A percentile compares a stretch with the other conserved stretches of the same genome.
Conservation (phyloP, 305 asterid genomes). For the Rubia balearica region DNA sequence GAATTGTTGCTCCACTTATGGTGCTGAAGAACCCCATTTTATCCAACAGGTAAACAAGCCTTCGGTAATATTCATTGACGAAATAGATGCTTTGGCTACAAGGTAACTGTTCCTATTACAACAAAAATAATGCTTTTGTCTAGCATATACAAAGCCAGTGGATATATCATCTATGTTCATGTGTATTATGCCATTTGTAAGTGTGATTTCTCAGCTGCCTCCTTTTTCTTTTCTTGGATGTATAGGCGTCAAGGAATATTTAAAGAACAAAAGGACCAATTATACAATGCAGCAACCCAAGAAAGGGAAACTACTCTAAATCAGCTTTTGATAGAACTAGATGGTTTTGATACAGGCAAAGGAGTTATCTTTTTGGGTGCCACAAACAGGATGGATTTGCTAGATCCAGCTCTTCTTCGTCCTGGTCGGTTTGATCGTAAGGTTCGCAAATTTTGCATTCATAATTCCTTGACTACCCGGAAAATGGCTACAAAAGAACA, state of each 20-base stretch:
- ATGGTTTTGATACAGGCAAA: slow-evolving; percentile 98
- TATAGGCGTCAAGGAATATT: slow-evolving; percentile 83
- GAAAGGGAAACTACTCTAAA: slow-evolving; percentile 96
- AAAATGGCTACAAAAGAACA: neutral
- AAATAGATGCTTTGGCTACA: slow-evolving; percentile 97
- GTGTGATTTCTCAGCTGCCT: slow-evolving; percentile 4
- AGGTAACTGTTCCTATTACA: slow-evolving; percentile 41
- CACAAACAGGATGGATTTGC: slow-evolving; percentile 86
- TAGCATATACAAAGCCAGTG: neutral
- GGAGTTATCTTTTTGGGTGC: slow-evolving; percentile 98
- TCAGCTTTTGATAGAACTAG: slow-evolving; percentile 92
- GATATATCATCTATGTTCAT: slow-evolving; percentile 3
- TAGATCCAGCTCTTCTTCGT: slow-evolving; percentile 98
- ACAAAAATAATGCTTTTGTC: neutral
- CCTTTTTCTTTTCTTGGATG: slow-evolving; percentile 17
- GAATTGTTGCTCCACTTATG: neutral
- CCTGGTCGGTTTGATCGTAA: slow-evolving; percentile 99
- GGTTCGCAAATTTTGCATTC: slow-evolving; percentile 36
- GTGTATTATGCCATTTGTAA: neutral
- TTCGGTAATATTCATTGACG: slow-evolving; percentile 93
- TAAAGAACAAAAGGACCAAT: slow-evolving; percentile 41
- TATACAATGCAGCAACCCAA: slow-evolving; percentile 78
- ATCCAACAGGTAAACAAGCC: slow-evolving; percentile 82
- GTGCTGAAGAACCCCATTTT: slow-evolving; percentile 23
- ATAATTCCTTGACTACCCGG: neutral